Conservation (phyloP, 2,329 filamentous ascomycete genomes). For the Botryotinia convoluta region DNA sequence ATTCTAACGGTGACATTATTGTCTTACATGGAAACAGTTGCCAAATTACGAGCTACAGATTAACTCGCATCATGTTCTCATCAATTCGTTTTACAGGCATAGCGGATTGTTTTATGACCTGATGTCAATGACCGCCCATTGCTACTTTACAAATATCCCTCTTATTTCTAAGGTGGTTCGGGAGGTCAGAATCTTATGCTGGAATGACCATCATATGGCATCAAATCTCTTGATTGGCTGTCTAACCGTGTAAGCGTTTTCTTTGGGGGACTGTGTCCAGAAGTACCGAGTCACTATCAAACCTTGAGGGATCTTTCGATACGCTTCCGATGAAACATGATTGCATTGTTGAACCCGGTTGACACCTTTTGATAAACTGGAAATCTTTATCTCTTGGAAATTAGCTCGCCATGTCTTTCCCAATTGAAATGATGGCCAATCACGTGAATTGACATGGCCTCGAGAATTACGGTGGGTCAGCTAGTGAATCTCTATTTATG, state of each 20-base stretch:
- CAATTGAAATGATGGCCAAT: neutral
- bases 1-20: neutral
- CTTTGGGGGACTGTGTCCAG: too few species aligned
- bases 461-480: conserved; percentile 7
- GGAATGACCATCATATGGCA: neutral
- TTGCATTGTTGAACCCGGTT: neutral
- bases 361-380: neutral
- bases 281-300: neutral
- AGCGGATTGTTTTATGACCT: neutral
- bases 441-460: conserved; percentile 4
- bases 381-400: conserved; percentile 2
- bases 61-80: neutral
- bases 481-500: conserved; percentile 17
- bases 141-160: neutral
- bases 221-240: neutral
- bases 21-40: neutral
- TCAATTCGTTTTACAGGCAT: neutral
- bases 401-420: neutral
- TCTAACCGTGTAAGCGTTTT: neutral
- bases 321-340: neutral
- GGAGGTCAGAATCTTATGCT: neutral
- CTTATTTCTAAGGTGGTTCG: neutral
- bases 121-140: neutral
- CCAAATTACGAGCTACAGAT: neutral
- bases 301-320: neutral